Base-by-base conservation (phyloP, 768 basidiomycete species). In the Leccinum broughii region DNA sequence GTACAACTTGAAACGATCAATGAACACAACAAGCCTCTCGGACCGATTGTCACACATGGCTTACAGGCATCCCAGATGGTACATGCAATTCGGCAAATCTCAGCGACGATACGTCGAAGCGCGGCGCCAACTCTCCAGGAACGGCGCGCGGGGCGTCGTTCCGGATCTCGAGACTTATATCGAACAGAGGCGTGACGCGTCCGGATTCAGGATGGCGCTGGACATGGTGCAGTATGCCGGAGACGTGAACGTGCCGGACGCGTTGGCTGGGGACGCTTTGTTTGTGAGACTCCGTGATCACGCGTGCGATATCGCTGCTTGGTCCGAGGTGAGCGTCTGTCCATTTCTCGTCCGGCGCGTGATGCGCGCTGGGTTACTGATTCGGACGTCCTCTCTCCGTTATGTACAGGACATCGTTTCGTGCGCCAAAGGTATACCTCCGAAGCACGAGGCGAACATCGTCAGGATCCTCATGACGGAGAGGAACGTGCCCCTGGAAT, bases 331-430 rank as follows among this genome's bases (percentile, higher is more conserved):
- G 69, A 48, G 75, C 68, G 7, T 53, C n/a, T 20, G n/a, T n/a
- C 4, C 1, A 20, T 44, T 44, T 20, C 8, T 28, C n/a, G 41
- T 28, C n/a, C 2, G n/a, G 37, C 22, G 35, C 28, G 14, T 30
- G 20, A 8, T 15, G 20, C 1, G 17, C 1, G n/a, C 26, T 13
- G 15, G 30, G n/a, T 30, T 24, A 28, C 30, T 64, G 49, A 62
- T 30, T 4, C 44, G 39, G 39, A 57, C 0, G 24, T 0, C 4
- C 4, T 9, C 13, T 9, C 15, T 17, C 6, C 41, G 10, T 20
- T 4, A n/a, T 13, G 17, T 54, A 54, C 62, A 89, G 88, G 88
- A 89, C 64, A 77, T 88, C 6, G 75, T 81, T 1, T 79, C 85
- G 1, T 88, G 80, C 67, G 69, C 69, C 5, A 84, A 83, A 64